A percentile compares a stretch with the other conserved stretches of the same genome.
phyloP scores from a whole-genome alignment of 305 asterid species.

The Fraxinus dipetala region DNA sequence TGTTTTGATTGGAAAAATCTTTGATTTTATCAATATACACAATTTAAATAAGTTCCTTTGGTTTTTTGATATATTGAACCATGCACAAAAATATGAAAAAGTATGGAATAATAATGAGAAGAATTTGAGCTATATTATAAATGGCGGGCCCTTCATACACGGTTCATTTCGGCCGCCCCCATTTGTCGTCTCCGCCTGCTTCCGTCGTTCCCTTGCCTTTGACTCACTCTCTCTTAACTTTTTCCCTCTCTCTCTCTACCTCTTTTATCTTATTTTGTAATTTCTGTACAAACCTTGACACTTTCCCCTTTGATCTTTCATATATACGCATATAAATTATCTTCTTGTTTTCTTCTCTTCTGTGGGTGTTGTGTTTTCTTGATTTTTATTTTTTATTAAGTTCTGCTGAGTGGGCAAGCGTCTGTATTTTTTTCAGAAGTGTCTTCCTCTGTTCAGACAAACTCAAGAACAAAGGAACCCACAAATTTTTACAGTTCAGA shows the following conservation, averaged over 20 bases:
- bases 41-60: neutral
- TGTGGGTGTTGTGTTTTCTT: conserved; percentile 14
- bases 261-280: conserved; percentile 30
- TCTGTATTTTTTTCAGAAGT: conserved; percentile 35
- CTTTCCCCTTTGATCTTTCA: conserved; percentile 26
- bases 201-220: conserved; percentile 42
- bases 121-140: conserved; percentile 22
- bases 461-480: conserved; percentile 25
- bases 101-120: conserved; percentile 9
- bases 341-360: conserved; percentile 23
- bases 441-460: conserved; percentile 41
- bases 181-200: conserved; percentile 69
- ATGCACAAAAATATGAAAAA: neutral
- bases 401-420: conserved; percentile 32
- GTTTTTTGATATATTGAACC: neutral
- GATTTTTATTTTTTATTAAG: conserved; percentile 23
- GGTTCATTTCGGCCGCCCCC: conserved; percentile 57
- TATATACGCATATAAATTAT: neutral
- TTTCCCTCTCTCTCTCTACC: conserved; percentile 3
- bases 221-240: conserved; percentile 18
- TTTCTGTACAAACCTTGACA: conserved; percentile 37
- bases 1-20: neutral
- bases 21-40: neutral
- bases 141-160: conserved; percentile 43
- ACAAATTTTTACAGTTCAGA: conserved; percentile 12